Evolutionary conservation across 2,329 filamentous ascomycete species (phyloP).

Genomic region (Monilinia aucupariae): DNA sequence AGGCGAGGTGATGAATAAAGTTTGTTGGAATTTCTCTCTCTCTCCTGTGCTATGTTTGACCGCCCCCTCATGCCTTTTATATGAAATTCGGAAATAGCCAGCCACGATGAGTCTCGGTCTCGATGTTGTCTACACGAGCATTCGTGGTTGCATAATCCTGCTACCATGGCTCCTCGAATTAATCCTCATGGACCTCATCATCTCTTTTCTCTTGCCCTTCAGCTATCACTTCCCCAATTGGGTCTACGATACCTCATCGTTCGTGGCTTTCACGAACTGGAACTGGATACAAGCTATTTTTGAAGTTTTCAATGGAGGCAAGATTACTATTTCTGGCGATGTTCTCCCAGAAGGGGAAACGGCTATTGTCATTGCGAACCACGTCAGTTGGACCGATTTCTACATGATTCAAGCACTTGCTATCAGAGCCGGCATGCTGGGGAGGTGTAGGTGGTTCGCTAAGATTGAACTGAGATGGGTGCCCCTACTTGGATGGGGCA

Average conservation of each 20-base stretch:
- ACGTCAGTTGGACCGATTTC: conserved; percentile 58
- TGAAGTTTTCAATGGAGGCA: conserved; percentile 47
- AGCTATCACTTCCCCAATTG: conserved; percentile 44
- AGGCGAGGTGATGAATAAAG: no score
- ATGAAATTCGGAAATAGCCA: background rate
- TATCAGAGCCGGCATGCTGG: conserved; percentile 50
- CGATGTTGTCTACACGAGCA: conserved; percentile 27
- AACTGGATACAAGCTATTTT: conserved; percentile 54
- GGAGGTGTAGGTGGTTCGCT: conserved; percentile 57
- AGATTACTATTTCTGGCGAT: conserved; percentile 50
- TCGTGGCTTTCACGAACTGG: conserved; percentile 51
- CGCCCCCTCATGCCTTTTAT: background rate
- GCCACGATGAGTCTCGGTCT: background rate
- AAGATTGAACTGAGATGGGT: conserved; percentile 55
- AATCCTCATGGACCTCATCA: conserved; percentile 45
- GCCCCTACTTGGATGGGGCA: conserved; percentile 57
- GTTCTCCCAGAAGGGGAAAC: conserved; percentile 48
- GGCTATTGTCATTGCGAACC: conserved; percentile 55
- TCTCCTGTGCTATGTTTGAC: background rate
- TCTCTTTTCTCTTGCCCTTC: conserved; percentile 46
- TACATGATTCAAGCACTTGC: conserved; percentile 59
- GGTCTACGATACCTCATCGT: conserved; percentile 51
- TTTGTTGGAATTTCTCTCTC: background rate
- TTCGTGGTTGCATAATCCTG: conserved; percentile 42
- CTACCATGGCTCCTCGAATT: conserved; percentile 51